Conservation (phyloP, 2,329 filamentous ascomycete species). For the Claviceps sp. region DNA sequence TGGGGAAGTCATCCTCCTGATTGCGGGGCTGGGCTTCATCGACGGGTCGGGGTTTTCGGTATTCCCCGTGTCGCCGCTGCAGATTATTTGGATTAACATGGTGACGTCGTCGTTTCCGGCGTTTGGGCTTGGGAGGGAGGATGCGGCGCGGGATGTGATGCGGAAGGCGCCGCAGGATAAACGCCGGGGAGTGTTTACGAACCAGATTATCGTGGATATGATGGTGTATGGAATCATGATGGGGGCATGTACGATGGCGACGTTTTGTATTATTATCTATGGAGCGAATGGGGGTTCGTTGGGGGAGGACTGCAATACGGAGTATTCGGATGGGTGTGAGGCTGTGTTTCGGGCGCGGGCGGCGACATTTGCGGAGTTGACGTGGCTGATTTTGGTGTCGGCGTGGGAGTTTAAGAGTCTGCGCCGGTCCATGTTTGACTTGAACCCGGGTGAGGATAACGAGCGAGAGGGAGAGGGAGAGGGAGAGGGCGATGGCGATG, state of each 20-base stretch:
- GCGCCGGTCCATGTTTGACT: conserved; percentile 56
- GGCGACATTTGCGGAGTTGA: conserved; percentile 59
- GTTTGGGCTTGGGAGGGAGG: conserved; percentile 75
- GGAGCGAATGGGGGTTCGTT: conserved; percentile 42
- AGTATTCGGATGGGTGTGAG: conserved; percentile 39
- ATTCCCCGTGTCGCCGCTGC: conserved; percentile 72
- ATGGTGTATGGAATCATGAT: conserved; percentile 68
- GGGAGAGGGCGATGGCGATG: not conserved
- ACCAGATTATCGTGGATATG: conserved; percentile 68
- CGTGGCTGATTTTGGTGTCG: conserved; percentile 59
- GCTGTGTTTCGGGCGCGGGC: conserved; percentile 58
- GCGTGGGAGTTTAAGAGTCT: conserved; percentile 70
- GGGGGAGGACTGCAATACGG: conserved; percentile 49
- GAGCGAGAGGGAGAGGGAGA: not conserved
- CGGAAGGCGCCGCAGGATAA: conserved; percentile 62
- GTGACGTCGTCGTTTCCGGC: conserved; percentile 77
- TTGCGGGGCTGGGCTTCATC: conserved; percentile 72
- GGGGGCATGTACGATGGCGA: conserved; percentile 51
- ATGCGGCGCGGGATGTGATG: conserved; percentile 65
- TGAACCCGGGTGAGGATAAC: conserved; percentile 37
- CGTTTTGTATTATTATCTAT: conserved; percentile 53
- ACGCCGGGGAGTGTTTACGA: conserved; percentile 58
- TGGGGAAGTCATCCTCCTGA: conserved; percentile 67
- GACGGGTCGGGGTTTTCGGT: conserved; percentile 60
- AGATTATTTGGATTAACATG: conserved; percentile 94